Evolutionary conservation across 1,139 yeast species (phyloP).

Genomic region (Blastobotrys aristatus): DNA sequence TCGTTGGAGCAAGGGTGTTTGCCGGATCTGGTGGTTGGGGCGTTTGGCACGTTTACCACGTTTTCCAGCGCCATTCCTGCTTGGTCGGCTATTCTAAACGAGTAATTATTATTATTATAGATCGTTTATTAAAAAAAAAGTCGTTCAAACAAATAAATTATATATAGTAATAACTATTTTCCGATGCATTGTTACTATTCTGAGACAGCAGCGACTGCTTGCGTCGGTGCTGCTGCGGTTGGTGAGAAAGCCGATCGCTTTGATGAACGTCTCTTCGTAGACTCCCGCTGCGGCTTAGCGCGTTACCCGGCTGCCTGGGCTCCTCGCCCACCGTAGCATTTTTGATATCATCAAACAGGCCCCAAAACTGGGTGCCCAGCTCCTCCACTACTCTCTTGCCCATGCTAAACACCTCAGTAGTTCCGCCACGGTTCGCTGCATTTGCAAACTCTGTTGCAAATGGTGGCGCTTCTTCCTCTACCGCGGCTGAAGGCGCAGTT

Average conservation of each 20-base stretch:
- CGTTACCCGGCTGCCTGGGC: slow-evolving; percentile 1
- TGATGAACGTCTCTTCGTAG: no score
- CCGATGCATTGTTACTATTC: no score
- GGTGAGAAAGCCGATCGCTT: no score
- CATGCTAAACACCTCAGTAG: slow-evolving; percentile 30
- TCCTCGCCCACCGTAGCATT: slow-evolving; percentile 15
- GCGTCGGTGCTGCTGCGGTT: not conserved
- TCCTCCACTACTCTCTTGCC: slow-evolving; percentile 35
- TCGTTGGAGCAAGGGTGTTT: slow-evolving; percentile 37
- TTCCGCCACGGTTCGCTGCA: not conserved
- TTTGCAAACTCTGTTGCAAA: not conserved
- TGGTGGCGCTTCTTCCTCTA: not conserved
- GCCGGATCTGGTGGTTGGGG: slow-evolving; percentile 35
- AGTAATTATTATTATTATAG: not conserved
- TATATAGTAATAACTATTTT: slow-evolving; percentile 8
- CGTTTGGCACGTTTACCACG: slow-evolving; percentile 38
- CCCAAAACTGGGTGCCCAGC: slow-evolving; percentile 35
- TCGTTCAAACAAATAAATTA: no score
- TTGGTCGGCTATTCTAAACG: slow-evolving; percentile 20
- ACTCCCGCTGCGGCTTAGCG: slow-evolving; percentile 1
- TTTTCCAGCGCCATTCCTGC: slow-evolving; percentile 24
- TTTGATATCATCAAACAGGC: slow-evolving; percentile 33
- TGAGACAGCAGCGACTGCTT: no score
- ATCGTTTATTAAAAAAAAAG: not conserved
- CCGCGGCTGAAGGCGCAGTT: not conserved